These are phyloP conservation scores for Dinochytrium kinnereticum DNA, from an alignment of 371 early-diverging fungal species.

Conservation along the genomic window DNA sequence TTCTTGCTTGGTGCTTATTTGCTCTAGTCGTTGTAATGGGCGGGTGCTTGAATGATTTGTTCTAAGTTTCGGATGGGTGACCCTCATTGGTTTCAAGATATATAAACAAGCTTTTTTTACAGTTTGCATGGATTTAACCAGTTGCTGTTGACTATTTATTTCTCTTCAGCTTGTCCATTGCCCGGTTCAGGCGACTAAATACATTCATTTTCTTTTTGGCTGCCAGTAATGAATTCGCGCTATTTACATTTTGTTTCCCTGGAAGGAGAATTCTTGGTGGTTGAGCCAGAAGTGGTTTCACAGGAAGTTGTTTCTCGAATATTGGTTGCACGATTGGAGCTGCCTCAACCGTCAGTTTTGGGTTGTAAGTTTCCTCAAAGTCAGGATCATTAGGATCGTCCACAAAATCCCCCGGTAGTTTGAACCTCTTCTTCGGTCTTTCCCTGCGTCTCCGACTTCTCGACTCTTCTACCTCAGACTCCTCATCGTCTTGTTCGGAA, in stretches of 20 bases:
- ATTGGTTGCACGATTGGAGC: not conserved
- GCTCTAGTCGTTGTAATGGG: conserved; percentile 18
- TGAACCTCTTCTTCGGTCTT: not conserved
- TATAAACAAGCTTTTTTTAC: not conserved
- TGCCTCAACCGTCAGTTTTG: not conserved
- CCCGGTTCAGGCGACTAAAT: conserved; percentile 1
- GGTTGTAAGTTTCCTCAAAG: not conserved
- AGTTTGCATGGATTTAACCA: not conserved
- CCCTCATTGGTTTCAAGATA: too few species aligned
- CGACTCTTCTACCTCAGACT: not conserved
- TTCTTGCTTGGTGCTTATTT: conserved; percentile 38
- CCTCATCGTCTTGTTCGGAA: not conserved
- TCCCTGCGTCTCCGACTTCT: not conserved
- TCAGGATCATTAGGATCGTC: conserved; percentile 6
- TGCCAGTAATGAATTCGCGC: too few species aligned
- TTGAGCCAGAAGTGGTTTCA: too few species aligned
- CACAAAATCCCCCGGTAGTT: not conserved
- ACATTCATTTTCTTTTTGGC: conserved; percentile 3
- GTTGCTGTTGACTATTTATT: not conserved
- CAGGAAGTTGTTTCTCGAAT: not conserved
- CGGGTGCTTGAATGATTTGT: not conserved
- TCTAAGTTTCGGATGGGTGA: too few species aligned
- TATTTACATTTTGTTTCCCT: too few species aligned
- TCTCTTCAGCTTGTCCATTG: conserved; percentile 10
- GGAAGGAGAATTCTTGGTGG: too few species aligned